A percentile compares a stretch with the other conserved stretches of the same genome.
Conservation (phyloP, 2,329 filamentous ascomycete species). For the Ceratocystis eucalypticola region DNA sequence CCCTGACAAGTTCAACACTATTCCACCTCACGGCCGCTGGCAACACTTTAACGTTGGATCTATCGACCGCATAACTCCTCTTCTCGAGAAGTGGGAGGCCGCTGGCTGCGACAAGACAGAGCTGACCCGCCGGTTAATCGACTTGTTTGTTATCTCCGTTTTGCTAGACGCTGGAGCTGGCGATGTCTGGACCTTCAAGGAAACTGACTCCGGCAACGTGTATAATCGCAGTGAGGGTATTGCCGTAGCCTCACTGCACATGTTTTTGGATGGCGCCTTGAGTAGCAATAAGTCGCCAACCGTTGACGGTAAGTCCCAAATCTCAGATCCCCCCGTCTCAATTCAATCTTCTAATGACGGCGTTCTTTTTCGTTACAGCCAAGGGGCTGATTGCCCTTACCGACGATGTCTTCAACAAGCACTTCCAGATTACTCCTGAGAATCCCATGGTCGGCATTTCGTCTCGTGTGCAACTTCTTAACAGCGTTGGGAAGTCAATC, state of each 20-base stretch:
- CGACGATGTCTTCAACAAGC: conserved; percentile 25
- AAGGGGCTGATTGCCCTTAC: conserved; percentile 27
- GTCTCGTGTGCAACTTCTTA: conserved; percentile 31
- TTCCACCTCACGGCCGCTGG: conserved; percentile 46
- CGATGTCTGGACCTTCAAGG: conserved; percentile 35
- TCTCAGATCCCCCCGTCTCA: background rate
- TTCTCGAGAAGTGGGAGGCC: conserved; percentile 34
- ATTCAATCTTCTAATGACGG: background rate
- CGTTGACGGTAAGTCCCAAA: conserved; percentile 28
- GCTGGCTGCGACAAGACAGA: conserved; percentile 33
- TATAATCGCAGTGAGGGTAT: conserved; percentile 38
- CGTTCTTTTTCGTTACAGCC: conserved; percentile 20
- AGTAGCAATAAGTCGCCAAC: conserved; percentile 21
- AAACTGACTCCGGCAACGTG: conserved; percentile 27
- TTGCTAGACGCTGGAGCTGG: conserved; percentile 43
- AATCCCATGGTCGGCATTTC: conserved; percentile 36
- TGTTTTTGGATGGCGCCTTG: conserved; percentile 35
- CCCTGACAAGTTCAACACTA: conserved; percentile 31
- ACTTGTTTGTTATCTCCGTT: conserved; percentile 49
- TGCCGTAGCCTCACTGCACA: conserved; percentile 37
- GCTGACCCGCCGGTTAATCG: conserved; percentile 40
- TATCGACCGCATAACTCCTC: conserved; percentile 33
- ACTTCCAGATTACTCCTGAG: conserved; percentile 32
- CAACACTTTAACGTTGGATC: conserved; percentile 49
- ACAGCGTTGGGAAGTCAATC: conserved; percentile 32